phyloP scores from a whole-genome alignment of 2,329 filamentous ascomycete genomes.

The Exophiala lecanii-corni region DNA sequence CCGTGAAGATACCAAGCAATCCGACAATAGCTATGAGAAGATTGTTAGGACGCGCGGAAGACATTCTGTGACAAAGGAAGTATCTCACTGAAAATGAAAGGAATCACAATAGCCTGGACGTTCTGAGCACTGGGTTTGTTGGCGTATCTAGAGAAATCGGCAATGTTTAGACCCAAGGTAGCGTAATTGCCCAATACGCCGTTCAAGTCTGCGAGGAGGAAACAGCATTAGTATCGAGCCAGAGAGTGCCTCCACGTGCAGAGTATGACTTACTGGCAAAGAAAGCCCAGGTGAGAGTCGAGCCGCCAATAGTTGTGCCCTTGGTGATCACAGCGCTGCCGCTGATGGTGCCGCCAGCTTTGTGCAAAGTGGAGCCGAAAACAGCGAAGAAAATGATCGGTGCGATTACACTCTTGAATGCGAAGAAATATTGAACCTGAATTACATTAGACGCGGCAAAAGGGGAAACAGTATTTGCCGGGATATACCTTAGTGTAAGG shows the following conservation, averaged over 20 bases:
- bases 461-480: not conserved
- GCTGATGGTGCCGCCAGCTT: slow-evolving; percentile 23
- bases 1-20: slow-evolving; percentile 23
- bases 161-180: slow-evolving; percentile 23
- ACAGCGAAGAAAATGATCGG: slow-evolving; percentile 23
- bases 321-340: slow-evolving; percentile 20
- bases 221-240: slow-evolving; percentile 7
- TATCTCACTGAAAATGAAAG: slow-evolving; percentile 22
- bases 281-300: slow-evolving; percentile 21
- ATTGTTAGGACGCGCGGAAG: no score
- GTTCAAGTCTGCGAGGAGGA: slow-evolving; percentile 18
- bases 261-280: slow-evolving; percentile 17
- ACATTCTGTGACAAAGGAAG: no score
- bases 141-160: slow-evolving; percentile 25
- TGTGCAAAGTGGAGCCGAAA: slow-evolving; percentile 19
- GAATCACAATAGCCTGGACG: slow-evolving; percentile 23
- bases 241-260: not conserved
- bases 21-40: slow-evolving; percentile 20
- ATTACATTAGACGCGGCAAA: slow-evolving; percentile 1
- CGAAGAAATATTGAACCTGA: slow-evolving; percentile 23
- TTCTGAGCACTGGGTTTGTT: slow-evolving; percentile 25
- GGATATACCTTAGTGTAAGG: slow-evolving; percentile 20
- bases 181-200: slow-evolving; percentile 25
- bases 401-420: slow-evolving; percentile 23
- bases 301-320: slow-evolving; percentile 15